These are phyloP conservation scores for Balamuthia mandrillaris DNA, from an alignment of 208 protist genomes.

Conservation along the genomic window DNA sequence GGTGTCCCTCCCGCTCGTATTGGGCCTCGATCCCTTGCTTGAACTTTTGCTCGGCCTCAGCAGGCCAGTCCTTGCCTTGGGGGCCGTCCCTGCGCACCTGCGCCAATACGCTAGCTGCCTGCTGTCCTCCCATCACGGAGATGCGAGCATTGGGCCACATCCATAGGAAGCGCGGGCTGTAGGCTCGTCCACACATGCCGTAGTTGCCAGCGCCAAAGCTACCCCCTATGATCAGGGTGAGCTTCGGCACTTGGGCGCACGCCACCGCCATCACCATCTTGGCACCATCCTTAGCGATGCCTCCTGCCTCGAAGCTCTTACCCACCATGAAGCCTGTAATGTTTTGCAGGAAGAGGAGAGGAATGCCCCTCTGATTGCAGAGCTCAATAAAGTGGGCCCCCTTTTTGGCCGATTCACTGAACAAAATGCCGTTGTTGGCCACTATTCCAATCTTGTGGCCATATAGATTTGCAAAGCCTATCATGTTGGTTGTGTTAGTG, in stretches of 20 bases:
- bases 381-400: slow-evolving; percentile 92
- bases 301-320: slow-evolving; percentile 81
- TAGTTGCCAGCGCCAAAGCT: slow-evolving; percentile 95
- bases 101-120: slow-evolving; percentile 86
- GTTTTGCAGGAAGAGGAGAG: slow-evolving; percentile 93
- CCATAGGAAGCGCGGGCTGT: slow-evolving; percentile 83
- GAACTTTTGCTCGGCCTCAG: slow-evolving; percentile 67
- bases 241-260: slow-evolving; percentile 90
- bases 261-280: slow-evolving; percentile 92
- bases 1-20: slow-evolving; percentile 87
- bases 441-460: slow-evolving; percentile 65
- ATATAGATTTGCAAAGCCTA: not conserved
- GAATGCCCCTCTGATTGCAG: slow-evolving; percentile 87
- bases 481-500: slow-evolving; percentile 8
- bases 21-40: slow-evolving; percentile 70
- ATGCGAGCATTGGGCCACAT: slow-evolving; percentile 95
- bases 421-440: slow-evolving; percentile 93
- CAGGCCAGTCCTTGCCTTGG: slow-evolving; percentile 49
- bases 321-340: slow-evolving; percentile 88
- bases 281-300: slow-evolving; percentile 94
- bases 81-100: slow-evolving; percentile 66
- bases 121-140: slow-evolving; percentile 93
- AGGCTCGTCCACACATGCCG: slow-evolving; percentile 90
- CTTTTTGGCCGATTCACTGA: slow-evolving; percentile 84
- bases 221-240: slow-evolving; percentile 91